Evolutionary conservation across 441 rosid genomes (phyloP), one percentile per base, ranked within the genome.

Genomic region (Kokia cookei): DNA sequence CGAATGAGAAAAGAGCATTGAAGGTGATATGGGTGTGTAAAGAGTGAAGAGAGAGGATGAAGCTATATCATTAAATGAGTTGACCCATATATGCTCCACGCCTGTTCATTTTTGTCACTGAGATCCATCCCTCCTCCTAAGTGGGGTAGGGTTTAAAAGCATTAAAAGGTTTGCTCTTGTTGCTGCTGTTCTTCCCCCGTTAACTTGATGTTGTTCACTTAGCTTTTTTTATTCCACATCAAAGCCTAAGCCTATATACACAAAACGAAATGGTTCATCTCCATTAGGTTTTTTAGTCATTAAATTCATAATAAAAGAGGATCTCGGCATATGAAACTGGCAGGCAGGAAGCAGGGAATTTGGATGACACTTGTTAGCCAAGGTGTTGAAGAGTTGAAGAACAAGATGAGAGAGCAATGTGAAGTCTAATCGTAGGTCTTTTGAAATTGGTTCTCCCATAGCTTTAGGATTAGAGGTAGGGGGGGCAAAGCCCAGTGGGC

Each of bases 101-200:
- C 81, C 82, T 72, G 81, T 77, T 78, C 83, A 73, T 81, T 82
- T 32, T 83, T 85, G 90, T 85, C 89, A 73, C 73, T 58, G 80
- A 79, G 77, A 73, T 71, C 76, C 76, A 78, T 73, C 74, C 61
- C 37, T 8, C 2, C 61, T 3, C 48, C 75, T 4, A 8, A 26
- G 73, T 69, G 62, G 73, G 73, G 62, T 53, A 53, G 48, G 26
- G 42, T n/a, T 26, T 15, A 29, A 15, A 7, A n/a, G 37, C 37
- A 32, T 32, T 32, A 32, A 32, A 32, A 32, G 37, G 37, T 32
- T 32, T 32, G 17, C 12, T 13, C 37, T 13, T 2, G 15, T 27
- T 66, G 0, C 29, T 48, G 37, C 8, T 62, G 26, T 17, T 62
- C 14, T 62, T 32, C 6, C 37, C 37, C 6, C 1, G 35, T 32